These are phyloP conservation scores for Elongisporangium undulatum DNA, from an alignment of 352 stramenopile genomes.

Conservation along the genomic window DNA sequence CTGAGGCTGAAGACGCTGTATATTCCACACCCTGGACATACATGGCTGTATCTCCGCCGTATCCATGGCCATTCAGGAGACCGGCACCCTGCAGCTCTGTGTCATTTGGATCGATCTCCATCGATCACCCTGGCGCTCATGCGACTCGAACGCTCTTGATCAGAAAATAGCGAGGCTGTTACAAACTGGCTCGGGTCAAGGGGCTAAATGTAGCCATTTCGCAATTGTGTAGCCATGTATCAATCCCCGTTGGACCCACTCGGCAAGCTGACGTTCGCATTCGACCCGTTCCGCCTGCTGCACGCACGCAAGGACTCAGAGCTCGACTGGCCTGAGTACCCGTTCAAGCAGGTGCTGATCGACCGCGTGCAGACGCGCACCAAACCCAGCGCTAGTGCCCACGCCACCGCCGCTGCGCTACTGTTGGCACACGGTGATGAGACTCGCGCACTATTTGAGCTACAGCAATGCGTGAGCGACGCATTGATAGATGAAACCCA, in stretches of 20 bases:
- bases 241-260: conserved; percentile 32
- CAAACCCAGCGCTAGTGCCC: conserved; percentile 28
- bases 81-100: background rate
- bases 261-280: conserved; percentile 40
- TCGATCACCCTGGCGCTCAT: background rate
- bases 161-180: background rate
- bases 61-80: background rate
- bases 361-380: conserved; percentile 27
- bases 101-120: background rate
- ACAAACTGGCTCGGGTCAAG: background rate
- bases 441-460: conserved; percentile 33
- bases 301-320: conserved; percentile 39
- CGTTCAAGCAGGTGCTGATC: conserved; percentile 65
- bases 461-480: conserved; percentile 19
- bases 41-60: background rate
- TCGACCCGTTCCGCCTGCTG: conserved; percentile 43
- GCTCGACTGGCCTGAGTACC: conserved; percentile 56
- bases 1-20: background rate
- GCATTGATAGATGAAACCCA: background rate
- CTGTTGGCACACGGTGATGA: conserved; percentile 42
- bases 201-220: background rate
- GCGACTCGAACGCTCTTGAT: background rate
- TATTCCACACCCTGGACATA: background rate
- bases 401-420: conserved; percentile 44
- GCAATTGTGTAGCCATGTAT: conserved; percentile 28